These are phyloP conservation scores for Penicillium bovifimosum DNA, from an alignment of 495 filamentous ascomycete genomes.

Conservation along the genomic window DNA sequence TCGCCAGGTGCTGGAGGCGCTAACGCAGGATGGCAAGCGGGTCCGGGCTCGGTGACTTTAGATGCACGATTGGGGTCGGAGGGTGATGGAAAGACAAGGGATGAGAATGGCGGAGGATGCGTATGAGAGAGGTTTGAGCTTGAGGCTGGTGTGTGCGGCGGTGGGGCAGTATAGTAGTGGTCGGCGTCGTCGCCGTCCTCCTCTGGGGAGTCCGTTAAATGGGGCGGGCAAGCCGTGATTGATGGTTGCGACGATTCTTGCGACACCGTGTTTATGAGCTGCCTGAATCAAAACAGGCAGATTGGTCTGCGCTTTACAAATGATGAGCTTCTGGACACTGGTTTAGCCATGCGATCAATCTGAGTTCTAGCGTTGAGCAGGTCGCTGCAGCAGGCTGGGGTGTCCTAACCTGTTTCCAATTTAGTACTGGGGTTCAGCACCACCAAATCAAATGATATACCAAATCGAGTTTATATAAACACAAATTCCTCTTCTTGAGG, in stretches of 20 bases:
- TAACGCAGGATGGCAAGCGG: slow-evolving; percentile 57
- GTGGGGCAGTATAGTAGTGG: slow-evolving; percentile 53
- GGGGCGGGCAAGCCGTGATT: slow-evolving; percentile 54
- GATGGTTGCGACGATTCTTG: slow-evolving; percentile 58
- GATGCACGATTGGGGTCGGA: slow-evolving; percentile 37
- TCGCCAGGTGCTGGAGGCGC: slow-evolving; percentile 35
- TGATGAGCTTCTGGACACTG: slow-evolving; percentile 12
- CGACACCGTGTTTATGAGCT: slow-evolving; percentile 58
- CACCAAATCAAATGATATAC: not conserved
- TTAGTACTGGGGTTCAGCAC: not conserved
- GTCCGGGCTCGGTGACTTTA: slow-evolving; percentile 53
- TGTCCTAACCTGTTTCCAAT: not conserved
- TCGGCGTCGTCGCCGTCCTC: slow-evolving; percentile 46
- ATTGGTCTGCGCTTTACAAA: not conserved
- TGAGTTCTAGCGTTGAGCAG: slow-evolving; percentile 5
- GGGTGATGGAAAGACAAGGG: slow-evolving; percentile 48
- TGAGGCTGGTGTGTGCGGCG: slow-evolving; percentile 62
- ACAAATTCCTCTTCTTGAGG: not conserved
- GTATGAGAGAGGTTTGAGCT: slow-evolving; percentile 51
- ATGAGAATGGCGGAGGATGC: slow-evolving; percentile 59
- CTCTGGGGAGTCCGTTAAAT: slow-evolving; percentile 38
- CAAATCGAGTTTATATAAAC: not conserved
- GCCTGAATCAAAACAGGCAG: slow-evolving; percentile 2
- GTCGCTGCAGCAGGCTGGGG: not conserved
- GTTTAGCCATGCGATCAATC: slow-evolving; percentile 20